Conservation (phyloP, 2,329 filamentous ascomycete species). For the Arthrinium phaeospermum region DNA sequence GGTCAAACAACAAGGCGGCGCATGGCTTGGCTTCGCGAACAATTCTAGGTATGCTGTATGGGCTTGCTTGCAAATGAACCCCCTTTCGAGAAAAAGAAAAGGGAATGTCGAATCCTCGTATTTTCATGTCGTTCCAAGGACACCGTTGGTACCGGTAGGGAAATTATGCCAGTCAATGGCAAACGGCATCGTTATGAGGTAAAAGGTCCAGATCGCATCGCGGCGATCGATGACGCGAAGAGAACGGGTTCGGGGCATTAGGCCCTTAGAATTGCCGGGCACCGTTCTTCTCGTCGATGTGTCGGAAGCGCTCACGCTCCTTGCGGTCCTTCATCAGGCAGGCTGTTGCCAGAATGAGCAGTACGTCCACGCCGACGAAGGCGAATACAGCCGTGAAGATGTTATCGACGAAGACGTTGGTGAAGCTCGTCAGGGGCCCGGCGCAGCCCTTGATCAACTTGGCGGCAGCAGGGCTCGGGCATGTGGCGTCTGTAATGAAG, state of each 20-base stretch:
- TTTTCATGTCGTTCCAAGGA: slow-evolving; percentile 3
- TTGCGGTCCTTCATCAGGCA: slow-evolving; percentile 82
- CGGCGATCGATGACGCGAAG: slow-evolving; percentile 15
- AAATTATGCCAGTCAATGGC: slow-evolving; percentile 22
- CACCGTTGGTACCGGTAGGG: background rate
- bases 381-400: slow-evolving; percentile 83
- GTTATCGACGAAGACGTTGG: slow-evolving; percentile 73
- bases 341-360: slow-evolving; percentile 73
- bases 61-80: background rate
- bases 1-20: slow-evolving; percentile 3
- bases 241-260: background rate
- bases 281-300: slow-evolving; percentile 81
- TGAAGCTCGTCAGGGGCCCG: slow-evolving; percentile 68
- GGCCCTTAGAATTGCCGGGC: slow-evolving; percentile 36
- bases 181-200: slow-evolving; percentile 14
- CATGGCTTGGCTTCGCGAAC: slow-evolving; percentile 1
- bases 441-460: slow-evolving; percentile 74
- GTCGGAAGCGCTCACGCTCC: slow-evolving; percentile 77
- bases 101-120: slow-evolving; percentile 18
- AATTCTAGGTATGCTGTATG: background rate
- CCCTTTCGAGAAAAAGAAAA: background rate
- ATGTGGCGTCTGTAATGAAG: slow-evolving; percentile 71
- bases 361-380: slow-evolving; percentile 72
- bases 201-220: slow-evolving; percentile 3
- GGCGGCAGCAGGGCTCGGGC: slow-evolving; percentile 72